Conservation (phyloP, 805 yeast genomes). For the Debaryomyces prosopidis region DNA sequence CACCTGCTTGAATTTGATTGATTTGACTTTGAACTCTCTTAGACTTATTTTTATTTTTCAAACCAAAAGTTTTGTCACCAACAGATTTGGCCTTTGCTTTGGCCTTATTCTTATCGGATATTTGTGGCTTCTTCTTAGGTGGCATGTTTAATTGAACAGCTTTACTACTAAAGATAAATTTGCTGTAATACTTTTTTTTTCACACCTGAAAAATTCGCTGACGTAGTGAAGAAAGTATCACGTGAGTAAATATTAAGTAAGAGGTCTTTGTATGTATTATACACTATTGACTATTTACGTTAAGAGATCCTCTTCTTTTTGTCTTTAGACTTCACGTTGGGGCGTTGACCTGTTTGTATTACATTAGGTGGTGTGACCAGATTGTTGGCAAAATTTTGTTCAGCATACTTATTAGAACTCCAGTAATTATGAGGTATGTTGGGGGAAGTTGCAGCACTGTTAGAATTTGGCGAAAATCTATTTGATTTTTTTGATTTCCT, state of each 20-base stretch:
- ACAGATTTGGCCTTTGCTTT: conserved; percentile 63
- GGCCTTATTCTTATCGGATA: conserved; percentile 61
- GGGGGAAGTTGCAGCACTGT: conserved; percentile 14
- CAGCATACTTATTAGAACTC: conserved; percentile 5
- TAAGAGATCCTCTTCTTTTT: conserved; percentile 18
- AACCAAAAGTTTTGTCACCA: conserved; percentile 90
- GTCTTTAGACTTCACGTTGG: conserved; percentile 14
- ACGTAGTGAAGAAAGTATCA: background rate
- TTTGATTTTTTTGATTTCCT: conserved; percentile 19
- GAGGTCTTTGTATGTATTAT: background rate
- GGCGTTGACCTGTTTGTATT: conserved; percentile 5
- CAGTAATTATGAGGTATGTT: conserved; percentile 12
- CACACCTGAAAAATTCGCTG: background rate
- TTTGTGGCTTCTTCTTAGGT: conserved; percentile 71
- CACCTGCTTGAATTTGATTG: conserved; percentile 41
- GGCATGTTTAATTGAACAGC: conserved; percentile 50
- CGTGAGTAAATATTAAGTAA: background rate
- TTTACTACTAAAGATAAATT: background rate
- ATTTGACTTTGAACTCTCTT: conserved; percentile 79
- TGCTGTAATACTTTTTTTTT: background rate
- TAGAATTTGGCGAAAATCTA: conserved; percentile 14
- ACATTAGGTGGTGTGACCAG: conserved; percentile 10
- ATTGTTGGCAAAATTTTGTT: background rate
- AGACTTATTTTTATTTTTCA: conserved; percentile 93
- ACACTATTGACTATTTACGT: conserved; percentile 13